Evolutionary conservation across 2,329 filamentous ascomycete genomes (phyloP).

Genomic region (Neoarthrinium moseri): DNA sequence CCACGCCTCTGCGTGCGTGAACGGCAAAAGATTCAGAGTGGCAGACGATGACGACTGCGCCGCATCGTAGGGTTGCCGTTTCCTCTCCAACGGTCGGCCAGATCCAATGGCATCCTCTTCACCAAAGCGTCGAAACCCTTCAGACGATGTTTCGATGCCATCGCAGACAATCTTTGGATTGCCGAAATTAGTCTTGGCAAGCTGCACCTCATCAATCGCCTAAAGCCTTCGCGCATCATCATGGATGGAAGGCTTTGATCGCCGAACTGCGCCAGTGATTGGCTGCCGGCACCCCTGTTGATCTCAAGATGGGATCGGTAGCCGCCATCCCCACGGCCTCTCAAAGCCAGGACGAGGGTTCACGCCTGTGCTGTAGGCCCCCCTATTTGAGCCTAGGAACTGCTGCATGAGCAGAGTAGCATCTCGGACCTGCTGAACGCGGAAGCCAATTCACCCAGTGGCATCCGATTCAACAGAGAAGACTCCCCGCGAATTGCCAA

Average conservation of each 20-base stretch:
- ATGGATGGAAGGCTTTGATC: constrained; percentile 1
- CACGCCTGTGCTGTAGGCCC: no score
- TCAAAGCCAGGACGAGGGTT: no score
- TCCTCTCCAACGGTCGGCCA: no score
- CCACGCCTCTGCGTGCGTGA: background rate
- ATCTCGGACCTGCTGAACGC: constrained; percentile 1
- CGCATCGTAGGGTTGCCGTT: no score
- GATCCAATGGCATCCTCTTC: no score
- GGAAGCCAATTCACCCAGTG: constrained; percentile 1
- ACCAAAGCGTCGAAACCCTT: no score
- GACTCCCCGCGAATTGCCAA: background rate
- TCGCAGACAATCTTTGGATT: background rate
- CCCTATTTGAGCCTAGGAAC: no score
- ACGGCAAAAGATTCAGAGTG: background rate
- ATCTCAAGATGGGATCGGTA: constrained; percentile 1
- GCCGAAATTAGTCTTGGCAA: background rate
- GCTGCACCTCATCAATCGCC: background rate
- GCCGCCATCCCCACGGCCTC: constrained; percentile 2
- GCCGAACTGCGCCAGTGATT: background rate
- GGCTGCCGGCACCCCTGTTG: constrained; percentile 3
- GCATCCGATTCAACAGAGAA: background rate
- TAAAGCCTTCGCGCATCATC: background rate
- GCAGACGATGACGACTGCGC: background rate
- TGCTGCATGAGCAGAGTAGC: no score
- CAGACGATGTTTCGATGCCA: no score